phyloP scores from a whole-genome alignment of 306 rosid genomes.

The Dalbergia cultrata region DNA sequence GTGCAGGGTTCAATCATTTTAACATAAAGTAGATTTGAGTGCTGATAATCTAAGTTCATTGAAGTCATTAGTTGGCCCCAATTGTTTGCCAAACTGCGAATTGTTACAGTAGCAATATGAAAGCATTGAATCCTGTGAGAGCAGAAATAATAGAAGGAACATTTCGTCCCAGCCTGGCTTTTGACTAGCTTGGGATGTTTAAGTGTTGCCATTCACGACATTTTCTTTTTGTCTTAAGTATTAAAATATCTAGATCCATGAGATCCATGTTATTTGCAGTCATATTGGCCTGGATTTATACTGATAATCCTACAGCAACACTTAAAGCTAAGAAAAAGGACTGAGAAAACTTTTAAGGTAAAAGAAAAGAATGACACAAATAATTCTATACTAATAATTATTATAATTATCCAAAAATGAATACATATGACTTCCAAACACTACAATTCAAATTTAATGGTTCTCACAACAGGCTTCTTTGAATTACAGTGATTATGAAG shows the following conservation, averaged over 20 bases:
- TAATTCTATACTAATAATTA: slow-evolving; percentile 43
- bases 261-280: not conserved
- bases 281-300: not conserved
- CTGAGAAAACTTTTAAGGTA: not conserved
- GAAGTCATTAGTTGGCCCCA: too few relatives aligned
- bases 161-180: not conserved
- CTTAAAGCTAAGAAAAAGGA: not conserved
- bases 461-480: slow-evolving; percentile 69
- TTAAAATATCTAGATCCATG: too few relatives aligned
- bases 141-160: too few relatives aligned
- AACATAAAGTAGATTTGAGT: too few relatives aligned
- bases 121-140: too few relatives aligned
- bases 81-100: too few relatives aligned
- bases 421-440: slow-evolving; percentile 42
- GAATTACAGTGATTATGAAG: slow-evolving; percentile 71
- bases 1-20: too few relatives aligned
- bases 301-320: not conserved
- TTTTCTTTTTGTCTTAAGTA: too few relatives aligned
- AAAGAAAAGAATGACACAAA: slow-evolving; percentile 27
- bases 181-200: not conserved
- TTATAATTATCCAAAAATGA: slow-evolving; percentile 14
- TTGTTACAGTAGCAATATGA: too few relatives aligned
- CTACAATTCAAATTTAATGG: slow-evolving; percentile 67
- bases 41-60: too few relatives aligned
- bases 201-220: not conserved